phyloP scores from a whole-genome alignment of 2,329 filamentous ascomycete species.

The Colletotrichum spinosum region DNA sequence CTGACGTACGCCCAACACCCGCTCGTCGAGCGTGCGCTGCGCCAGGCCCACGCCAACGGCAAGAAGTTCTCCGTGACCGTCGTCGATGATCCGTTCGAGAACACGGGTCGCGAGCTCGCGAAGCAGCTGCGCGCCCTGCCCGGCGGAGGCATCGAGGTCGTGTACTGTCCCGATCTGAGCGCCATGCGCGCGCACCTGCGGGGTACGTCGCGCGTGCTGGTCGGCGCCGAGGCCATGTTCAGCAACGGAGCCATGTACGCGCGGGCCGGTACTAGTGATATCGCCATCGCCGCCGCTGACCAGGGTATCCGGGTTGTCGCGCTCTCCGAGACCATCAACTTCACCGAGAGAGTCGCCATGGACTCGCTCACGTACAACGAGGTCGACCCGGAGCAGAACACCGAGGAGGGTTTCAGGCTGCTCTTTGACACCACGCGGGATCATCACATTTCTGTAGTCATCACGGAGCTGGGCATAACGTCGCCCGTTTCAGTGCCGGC shows the following conservation, averaged over 20 bases:
- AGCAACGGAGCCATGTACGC: slow-evolving; percentile 93
- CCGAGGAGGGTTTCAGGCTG: slow-evolving; percentile 67
- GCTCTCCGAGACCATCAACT: slow-evolving; percentile 95
- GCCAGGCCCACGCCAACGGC: slow-evolving; percentile 76
- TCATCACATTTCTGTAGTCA: slow-evolving; percentile 86
- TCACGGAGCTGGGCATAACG: slow-evolving; percentile 90
- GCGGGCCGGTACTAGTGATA: slow-evolving; percentile 85
- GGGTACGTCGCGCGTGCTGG: slow-evolving; percentile 77
- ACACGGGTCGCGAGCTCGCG: slow-evolving; percentile 69
- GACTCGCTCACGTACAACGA: slow-evolving; percentile 97
- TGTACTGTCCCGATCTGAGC: slow-evolving; percentile 82
- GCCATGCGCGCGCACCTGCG: slow-evolving; percentile 81
- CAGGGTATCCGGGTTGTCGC: slow-evolving; percentile 85
- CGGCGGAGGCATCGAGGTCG: slow-evolving; percentile 73
- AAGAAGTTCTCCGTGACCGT: slow-evolving; percentile 86
- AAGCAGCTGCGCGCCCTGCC: slow-evolving; percentile 67
- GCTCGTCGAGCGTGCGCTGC: slow-evolving; percentile 85
- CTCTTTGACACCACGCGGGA: slow-evolving; percentile 94
- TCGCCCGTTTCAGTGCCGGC: slow-evolving; percentile 86
- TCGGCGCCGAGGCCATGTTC: slow-evolving; percentile 95
- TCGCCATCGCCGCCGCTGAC: slow-evolving; percentile 85
- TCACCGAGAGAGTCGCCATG: slow-evolving; percentile 84
- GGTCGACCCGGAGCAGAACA: slow-evolving; percentile 79
- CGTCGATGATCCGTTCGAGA: slow-evolving; percentile 76
- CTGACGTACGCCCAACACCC: slow-evolving; percentile 89